Evolutionary conservation across 2,329 filamentous ascomycete species (phyloP).

Genomic region (Bipolaris cookei): DNA sequence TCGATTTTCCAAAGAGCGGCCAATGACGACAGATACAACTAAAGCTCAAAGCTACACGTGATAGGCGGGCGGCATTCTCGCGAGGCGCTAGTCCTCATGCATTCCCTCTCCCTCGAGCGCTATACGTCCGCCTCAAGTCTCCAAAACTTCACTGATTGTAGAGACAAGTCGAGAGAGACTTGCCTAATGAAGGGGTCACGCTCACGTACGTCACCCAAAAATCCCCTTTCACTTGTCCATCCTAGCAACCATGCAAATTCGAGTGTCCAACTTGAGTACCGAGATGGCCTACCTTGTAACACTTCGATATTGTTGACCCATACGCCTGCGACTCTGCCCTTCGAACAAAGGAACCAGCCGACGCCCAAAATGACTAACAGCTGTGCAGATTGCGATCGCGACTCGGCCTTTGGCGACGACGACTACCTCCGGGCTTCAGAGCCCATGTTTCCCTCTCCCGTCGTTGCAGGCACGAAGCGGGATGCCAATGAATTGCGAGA

Average conservation of each 20-base stretch:
- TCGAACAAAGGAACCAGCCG: not conserved
- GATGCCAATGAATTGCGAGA: constrained; percentile 31
- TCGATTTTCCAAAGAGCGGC: constrained; percentile 2
- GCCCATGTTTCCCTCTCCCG: constrained; percentile 38
- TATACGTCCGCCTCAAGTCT: not conserved
- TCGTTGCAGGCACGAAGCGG: constrained; percentile 44
- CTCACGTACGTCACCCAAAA: not conserved
- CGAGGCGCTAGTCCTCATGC: constrained; percentile 9
- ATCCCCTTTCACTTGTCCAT: not conserved
- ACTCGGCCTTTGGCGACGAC: constrained; percentile 43
- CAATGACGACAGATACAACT: constrained; percentile 9
- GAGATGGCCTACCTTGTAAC: constrained; percentile 13
- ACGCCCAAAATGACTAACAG: constrained; percentile 39
- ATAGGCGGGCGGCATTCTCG: constrained; percentile 2
- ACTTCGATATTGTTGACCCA: constrained; percentile 7
- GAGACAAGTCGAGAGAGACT: not conserved
- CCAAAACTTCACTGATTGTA: not conserved
- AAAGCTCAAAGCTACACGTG: constrained; percentile 5
- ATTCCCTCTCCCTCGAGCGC: constrained; percentile 3
- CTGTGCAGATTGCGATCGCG: constrained; percentile 37
- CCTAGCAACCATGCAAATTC: constrained; percentile 1
- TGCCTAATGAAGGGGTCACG: constrained; percentile 1
- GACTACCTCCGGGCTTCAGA: constrained; percentile 31
- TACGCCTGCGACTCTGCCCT: constrained; percentile 8
- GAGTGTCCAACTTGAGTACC: constrained; percentile 10